A percentile compares a stretch with the other conserved stretches of the same genome.
Evolutionary conservation across 2,329 filamentous ascomycete species (phyloP).

Genomic region (Aureobasidium sp.): DNA sequence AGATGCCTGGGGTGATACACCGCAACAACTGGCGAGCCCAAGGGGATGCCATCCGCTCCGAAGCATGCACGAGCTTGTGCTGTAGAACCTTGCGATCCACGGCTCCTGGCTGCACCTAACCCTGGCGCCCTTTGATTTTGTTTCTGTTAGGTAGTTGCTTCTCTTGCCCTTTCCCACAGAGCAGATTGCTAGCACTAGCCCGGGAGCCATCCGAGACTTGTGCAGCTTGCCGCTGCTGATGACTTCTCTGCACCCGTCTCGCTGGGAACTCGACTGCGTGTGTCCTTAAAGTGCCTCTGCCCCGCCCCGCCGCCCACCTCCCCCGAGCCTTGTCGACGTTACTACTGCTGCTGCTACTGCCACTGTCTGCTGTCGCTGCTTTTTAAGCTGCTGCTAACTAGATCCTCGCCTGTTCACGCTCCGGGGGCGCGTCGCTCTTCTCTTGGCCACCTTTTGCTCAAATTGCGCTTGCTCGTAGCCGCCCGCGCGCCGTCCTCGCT

Average conservation of each 20-base stretch:
- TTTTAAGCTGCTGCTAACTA: slow-evolving; percentile 15
- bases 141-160: background rate
- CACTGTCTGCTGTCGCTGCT: slow-evolving; percentile 12
- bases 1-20: slow-evolving; percentile 10
- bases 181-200: slow-evolving; percentile 14
- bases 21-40: slow-evolving; percentile 3
- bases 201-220: slow-evolving; percentile 17
- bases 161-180: slow-evolving; percentile 12
- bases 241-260: slow-evolving; percentile 16
- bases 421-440: slow-evolving; percentile 1
- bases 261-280: slow-evolving; percentile 14
- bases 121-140: slow-evolving; percentile 7
- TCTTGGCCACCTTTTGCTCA: slow-evolving; percentile 8
- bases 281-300: slow-evolving; percentile 15
- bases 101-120: slow-evolving; percentile 14
- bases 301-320: slow-evolving; percentile 13
- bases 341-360: slow-evolving; percentile 14
- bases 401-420: slow-evolving; percentile 3
- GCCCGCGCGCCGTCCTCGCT: slow-evolving; percentile 6
- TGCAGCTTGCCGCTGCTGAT: slow-evolving; percentile 16
- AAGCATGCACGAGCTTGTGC: slow-evolving; percentile 14
- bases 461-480: slow-evolving; percentile 13
- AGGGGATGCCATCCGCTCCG: slow-evolving; percentile 4
- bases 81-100: slow-evolving; percentile 16
- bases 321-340: slow-evolving; percentile 14